phyloP scores from a whole-genome alignment of 495 filamentous ascomycete species.

The Aspergillus sclerotiicarbonarius region DNA sequence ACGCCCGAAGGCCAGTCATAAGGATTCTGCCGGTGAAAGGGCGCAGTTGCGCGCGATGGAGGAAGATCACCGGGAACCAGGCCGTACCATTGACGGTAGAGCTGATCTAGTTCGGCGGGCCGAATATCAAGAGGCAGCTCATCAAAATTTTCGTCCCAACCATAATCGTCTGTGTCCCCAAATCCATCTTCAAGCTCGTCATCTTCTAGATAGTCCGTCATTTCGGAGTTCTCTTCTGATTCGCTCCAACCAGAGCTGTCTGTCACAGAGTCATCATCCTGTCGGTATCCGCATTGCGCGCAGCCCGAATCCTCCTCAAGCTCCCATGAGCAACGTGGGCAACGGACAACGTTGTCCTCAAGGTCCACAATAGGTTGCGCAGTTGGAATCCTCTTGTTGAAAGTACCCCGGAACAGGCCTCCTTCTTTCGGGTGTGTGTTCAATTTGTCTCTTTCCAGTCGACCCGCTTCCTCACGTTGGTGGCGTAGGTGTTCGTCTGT shows the following conservation, averaged over 20 bases:
- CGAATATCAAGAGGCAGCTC: conserved; percentile 13
- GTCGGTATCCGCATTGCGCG: conserved; percentile 50
- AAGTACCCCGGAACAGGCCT: conserved; percentile 66
- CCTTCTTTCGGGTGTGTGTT: conserved; percentile 48
- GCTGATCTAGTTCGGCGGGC: conserved; percentile 9
- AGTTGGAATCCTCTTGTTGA: conserved; percentile 36
- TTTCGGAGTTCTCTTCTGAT: conserved; percentile 31
- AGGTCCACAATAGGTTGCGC: conserved; percentile 50
- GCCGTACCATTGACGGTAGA: conserved; percentile 3
- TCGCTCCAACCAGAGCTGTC: conserved; percentile 29
- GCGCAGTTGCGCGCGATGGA: not conserved
- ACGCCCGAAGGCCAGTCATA: not conserved
- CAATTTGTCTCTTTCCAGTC: conserved; percentile 55
- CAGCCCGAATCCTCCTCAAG: conserved; percentile 57
- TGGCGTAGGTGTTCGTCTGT: conserved; percentile 57
- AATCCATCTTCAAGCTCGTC: conserved; percentile 33
- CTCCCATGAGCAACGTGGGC: conserved; percentile 65
- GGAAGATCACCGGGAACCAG: not conserved
- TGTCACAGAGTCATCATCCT: conserved; percentile 38
- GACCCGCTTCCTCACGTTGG: conserved; percentile 60
- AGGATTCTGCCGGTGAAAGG: not conserved
- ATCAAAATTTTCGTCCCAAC: conserved; percentile 23
- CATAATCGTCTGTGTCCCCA: conserved; percentile 18
- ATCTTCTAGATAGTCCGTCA: conserved; percentile 34
- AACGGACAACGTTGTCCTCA: conserved; percentile 62